phyloP scores from a whole-genome alignment of 225 moss, liverwort and hornwort genomes.

The Pseudisothecium myosuroides region DNA sequence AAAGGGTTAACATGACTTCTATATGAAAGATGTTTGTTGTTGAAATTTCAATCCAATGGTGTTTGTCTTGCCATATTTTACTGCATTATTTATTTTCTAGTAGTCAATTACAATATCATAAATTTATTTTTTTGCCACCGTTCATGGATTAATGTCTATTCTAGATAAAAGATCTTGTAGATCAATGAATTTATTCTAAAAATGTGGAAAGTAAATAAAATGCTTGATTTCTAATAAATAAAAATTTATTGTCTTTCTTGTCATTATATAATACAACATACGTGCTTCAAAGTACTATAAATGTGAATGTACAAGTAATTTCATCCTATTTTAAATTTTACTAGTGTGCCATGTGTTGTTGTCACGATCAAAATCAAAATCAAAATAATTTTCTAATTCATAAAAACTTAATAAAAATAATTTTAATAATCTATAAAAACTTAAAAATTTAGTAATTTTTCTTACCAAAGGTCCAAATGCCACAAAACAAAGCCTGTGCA shows the following conservation, averaged over 20 bases:
- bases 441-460: too few species aligned
- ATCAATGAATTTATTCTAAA: background rate
- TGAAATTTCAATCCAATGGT: background rate
- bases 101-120: background rate
- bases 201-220: background rate
- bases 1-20: accelerated
- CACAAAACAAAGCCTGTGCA: too few species aligned
- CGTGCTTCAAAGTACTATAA: background rate
- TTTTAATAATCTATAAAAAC: too few species aligned
- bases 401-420: too few species aligned
- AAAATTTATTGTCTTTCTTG: background rate
- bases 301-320: background rate
- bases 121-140: accelerated
- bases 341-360: background rate
- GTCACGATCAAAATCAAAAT: too few species aligned
- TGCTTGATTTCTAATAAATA: background rate
- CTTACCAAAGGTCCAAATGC: too few species aligned
- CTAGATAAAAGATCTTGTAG: background rate
- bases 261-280: background rate
- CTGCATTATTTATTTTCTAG: accelerated
- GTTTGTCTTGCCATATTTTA: background rate
- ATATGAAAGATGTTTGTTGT: background rate
- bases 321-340: background rate
- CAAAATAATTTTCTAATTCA: too few species aligned
- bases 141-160: background rate